A percentile compares a stretch with the other conserved stretches of the same genome.
These are phyloP conservation scores for Casuarina cunninghamiana DNA, from an alignment of 306 rosid genomes.

Conservation along the genomic window DNA sequence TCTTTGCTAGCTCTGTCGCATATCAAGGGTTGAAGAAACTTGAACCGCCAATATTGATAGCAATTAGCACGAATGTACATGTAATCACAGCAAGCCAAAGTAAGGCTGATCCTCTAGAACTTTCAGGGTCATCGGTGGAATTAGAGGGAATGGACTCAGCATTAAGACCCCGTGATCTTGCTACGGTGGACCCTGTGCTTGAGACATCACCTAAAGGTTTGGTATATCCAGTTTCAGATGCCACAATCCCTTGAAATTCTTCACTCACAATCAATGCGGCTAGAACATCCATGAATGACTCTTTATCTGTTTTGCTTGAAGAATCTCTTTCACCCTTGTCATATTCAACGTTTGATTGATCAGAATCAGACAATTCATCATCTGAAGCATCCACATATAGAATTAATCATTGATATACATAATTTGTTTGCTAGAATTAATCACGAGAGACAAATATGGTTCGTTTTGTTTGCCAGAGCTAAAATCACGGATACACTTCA, in stretches of 20 bases:
- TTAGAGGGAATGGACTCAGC: constrained; percentile 43
- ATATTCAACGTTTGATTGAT: constrained; percentile 39
- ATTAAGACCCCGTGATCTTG: constrained; percentile 40
- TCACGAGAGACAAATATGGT: too few relatives aligned
- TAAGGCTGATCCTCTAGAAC: constrained; percentile 58
- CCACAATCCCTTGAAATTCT: constrained; percentile 95
- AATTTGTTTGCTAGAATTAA: too few relatives aligned
- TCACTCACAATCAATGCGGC: constrained; percentile 96
- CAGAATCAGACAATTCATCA: constrained; percentile 78
- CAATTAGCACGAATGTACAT: constrained; percentile 62
- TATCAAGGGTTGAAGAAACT: constrained; percentile 85
- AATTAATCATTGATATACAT: too few relatives aligned
- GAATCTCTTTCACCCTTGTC: constrained; percentile 37
- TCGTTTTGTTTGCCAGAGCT: too few relatives aligned
- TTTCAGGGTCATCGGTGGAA: constrained; percentile 39
- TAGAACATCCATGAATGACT: constrained; percentile 91
- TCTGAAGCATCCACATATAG: constrained; percentile 51
- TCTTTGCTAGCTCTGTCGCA: constrained; percentile 26
- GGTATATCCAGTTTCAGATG: constrained; percentile 65
- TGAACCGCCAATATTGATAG: constrained; percentile 77
- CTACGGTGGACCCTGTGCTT: constrained; percentile 34
- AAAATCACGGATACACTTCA: too few relatives aligned
- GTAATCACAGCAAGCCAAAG: constrained; percentile 88
- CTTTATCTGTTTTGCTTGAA: constrained; percentile 49
- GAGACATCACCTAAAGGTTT: constrained; percentile 54